A percentile compares a stretch with the other conserved stretches of the same genome.
Conservation (phyloP, 257 asterid species). For the Craterostigma plantagineum region DNA sequence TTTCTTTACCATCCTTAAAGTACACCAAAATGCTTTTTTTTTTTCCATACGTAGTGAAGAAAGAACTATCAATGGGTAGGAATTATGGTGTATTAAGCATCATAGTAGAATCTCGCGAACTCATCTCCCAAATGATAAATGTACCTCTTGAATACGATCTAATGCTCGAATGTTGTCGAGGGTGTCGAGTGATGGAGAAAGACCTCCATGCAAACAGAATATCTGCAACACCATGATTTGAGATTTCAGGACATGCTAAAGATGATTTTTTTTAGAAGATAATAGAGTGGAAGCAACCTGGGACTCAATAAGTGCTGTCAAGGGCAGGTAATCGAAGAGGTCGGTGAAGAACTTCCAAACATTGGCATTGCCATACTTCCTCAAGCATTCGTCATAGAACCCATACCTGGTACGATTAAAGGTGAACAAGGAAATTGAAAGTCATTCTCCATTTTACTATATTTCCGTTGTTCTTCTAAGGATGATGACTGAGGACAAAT, state of each 20-base stretch:
- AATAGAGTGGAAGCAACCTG: constrained; percentile 41
- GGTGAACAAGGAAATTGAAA: too few relatives aligned
- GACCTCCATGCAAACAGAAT: constrained; percentile 98
- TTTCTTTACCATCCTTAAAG: too few relatives aligned
- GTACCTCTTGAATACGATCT: constrained; percentile 98
- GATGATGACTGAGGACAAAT: too few relatives aligned
- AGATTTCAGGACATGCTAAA: constrained; percentile 10
- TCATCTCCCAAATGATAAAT: too few relatives aligned
- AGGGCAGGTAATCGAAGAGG: constrained; percentile 93
- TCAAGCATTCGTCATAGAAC: constrained; percentile 93
- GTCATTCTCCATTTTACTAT: too few relatives aligned
- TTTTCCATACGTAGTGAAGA: too few relatives aligned
- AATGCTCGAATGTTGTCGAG: constrained; percentile 83
- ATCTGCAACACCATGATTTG: constrained; percentile 29
- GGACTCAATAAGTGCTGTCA: constrained; percentile 98
- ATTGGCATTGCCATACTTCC: constrained; percentile 97
- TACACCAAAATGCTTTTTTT: too few relatives aligned
- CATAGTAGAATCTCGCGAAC: too few relatives aligned
- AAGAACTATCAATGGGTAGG: not conserved
- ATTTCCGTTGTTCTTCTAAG: not conserved
- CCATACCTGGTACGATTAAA: constrained; percentile 43
- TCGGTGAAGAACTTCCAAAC: constrained; percentile 98
- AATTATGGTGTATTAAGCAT: not conserved
- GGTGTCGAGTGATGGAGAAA: constrained; percentile 95
- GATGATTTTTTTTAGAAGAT: constrained; percentile 6